Evolutionary conservation across 352 stramenopile species (phyloP).

Genomic region (Pythium brachiatum): DNA sequence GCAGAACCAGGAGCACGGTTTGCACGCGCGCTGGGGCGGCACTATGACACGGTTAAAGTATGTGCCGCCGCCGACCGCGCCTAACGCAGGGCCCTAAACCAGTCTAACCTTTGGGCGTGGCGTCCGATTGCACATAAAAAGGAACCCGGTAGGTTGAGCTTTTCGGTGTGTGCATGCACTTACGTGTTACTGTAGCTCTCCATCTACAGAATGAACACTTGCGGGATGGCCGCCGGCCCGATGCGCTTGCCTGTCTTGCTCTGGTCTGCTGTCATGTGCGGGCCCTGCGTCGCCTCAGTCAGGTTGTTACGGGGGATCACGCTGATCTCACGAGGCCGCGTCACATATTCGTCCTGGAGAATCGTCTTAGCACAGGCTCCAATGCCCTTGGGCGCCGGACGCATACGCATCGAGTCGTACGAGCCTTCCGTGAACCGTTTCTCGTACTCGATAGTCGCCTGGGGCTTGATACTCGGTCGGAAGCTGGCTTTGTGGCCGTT

Average conservation of each 20-base stretch:
- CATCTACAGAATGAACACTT: conserved; percentile 71
- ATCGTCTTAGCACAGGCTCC: conserved; percentile 39
- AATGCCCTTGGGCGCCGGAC: conserved; percentile 45
- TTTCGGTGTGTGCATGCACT: background rate
- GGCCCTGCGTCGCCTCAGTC: background rate
- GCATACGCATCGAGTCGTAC: conserved; percentile 37
- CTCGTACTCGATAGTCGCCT: conserved; percentile 67
- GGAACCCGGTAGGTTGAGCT: background rate
- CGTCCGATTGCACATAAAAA: conserved; percentile 20
- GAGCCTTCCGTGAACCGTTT: conserved; percentile 33
- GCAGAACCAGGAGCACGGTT: conserved; percentile 63
- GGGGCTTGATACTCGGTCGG: conserved; percentile 46
- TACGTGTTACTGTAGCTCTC: background rate
- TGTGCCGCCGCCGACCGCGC: conserved; percentile 41
- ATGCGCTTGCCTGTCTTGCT: conserved; percentile 40
- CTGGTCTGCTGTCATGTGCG: background rate
- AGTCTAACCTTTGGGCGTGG: background rate
- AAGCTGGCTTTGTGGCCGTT: conserved; percentile 5
- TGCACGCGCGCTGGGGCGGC: conserved; percentile 63
- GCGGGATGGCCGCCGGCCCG: conserved; percentile 41
- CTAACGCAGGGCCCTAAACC: background rate
- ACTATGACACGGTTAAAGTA: conserved; percentile 60
- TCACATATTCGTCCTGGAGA: conserved; percentile 73
- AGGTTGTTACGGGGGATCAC: conserved; percentile 41
- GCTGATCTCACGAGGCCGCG: conserved; percentile 54